Conservation (phyloP, 192 early-diverging fungal genomes). For the Coemansia sp. region DNA sequence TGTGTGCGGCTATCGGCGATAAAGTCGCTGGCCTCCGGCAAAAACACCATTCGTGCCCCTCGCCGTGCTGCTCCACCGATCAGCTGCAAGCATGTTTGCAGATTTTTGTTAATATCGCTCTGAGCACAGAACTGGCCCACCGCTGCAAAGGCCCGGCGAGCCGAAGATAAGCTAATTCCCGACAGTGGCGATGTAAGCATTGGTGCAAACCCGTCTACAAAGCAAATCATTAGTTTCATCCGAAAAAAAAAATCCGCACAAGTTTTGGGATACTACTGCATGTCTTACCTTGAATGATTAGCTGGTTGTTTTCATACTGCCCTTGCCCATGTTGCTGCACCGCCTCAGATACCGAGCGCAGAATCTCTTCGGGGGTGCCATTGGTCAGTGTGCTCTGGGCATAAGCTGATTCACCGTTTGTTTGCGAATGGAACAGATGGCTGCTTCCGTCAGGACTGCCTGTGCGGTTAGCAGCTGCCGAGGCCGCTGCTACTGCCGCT, state of each 20-base stretch:
- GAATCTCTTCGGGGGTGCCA: constrained; percentile 26
- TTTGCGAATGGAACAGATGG: constrained; percentile 31
- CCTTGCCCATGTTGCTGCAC: constrained; percentile 18
- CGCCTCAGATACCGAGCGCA: constrained; percentile 34
- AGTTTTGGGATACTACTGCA: not conserved
- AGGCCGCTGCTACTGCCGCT: constrained; percentile 34
- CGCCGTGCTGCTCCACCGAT: constrained; percentile 58
- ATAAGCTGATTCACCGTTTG: constrained; percentile 22
- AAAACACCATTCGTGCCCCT: constrained; percentile 71
- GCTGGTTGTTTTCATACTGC: constrained; percentile 34
- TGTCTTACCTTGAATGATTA: constrained; percentile 41
- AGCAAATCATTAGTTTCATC: not conserved
- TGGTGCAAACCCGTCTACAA: constrained; percentile 33
- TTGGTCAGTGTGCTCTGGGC: constrained; percentile 19
- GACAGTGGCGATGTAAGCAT: constrained; percentile 43
- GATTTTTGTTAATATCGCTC: constrained; percentile 56
- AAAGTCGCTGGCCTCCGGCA: constrained; percentile 84
- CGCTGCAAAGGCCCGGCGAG: constrained; percentile 52
- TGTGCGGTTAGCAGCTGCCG: constrained; percentile 18
- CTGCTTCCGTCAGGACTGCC: constrained; percentile 15
- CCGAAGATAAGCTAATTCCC: constrained; percentile 20
- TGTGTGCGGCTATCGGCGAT: constrained; percentile 60
- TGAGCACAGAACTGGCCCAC: constrained; percentile 76
- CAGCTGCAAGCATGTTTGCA: constrained; percentile 59
- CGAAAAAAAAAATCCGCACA: not conserved